Conservation (phyloP, 306 rosid genomes). For the Cicer chorassanicum region DNA sequence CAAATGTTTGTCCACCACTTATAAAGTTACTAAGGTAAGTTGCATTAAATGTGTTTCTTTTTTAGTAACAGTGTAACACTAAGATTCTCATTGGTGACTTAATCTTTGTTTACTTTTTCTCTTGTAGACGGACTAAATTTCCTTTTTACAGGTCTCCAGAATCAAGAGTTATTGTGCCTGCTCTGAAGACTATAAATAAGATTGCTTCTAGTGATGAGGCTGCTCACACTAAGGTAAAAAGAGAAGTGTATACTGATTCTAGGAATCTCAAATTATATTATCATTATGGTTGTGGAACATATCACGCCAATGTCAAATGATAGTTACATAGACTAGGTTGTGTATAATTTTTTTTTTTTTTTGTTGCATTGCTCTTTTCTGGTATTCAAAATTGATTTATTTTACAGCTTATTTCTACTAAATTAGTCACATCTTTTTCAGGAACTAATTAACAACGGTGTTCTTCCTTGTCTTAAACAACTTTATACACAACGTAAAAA, state of each 20-base stretch:
- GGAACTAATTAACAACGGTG: constrained; percentile 79
- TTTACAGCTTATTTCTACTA: neutral
- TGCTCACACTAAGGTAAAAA: constrained; percentile 4
- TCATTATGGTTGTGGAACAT: neutral
- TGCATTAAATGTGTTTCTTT: neutral
- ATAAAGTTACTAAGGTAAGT: neutral
- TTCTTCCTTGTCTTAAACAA: constrained; percentile 69
- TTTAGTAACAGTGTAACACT: neutral
- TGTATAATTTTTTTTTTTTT: neutral
- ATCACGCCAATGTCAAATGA: neutral
- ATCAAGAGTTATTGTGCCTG: neutral
- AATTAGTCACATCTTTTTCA: constrained; percentile 25
- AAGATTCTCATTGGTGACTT: neutral
- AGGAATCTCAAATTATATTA: neutral
- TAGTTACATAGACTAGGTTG: neutral
- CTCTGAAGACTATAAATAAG: neutral
- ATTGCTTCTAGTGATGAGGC: neutral
- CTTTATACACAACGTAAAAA: constrained; percentile 76
- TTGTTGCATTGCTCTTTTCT: neutral
- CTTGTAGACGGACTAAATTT: neutral
- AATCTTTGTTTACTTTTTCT: neutral
- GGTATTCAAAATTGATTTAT: neutral
- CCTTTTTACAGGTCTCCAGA: neutral
- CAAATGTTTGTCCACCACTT: constrained; percentile 1
- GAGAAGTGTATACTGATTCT: neutral